Conservation (phyloP, 768 basidiomycete genomes). For the Naematelia aurantialba region DNA sequence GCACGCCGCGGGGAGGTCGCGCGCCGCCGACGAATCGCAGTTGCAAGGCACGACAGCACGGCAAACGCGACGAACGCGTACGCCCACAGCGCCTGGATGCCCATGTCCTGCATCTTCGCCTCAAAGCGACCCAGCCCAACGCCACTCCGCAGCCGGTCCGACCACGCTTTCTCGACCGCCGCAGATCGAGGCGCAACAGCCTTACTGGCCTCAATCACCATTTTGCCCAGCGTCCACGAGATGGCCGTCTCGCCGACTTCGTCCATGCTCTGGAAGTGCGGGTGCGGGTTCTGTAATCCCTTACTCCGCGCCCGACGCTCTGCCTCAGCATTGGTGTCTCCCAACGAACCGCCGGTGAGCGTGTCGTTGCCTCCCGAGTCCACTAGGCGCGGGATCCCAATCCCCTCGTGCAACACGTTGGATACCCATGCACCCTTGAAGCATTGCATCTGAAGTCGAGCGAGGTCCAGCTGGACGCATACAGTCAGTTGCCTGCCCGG, state of each 20-base stretch:
- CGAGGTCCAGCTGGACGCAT: constrained; percentile 63
- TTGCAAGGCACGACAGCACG: constrained; percentile 26
- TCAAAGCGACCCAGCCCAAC: constrained; percentile 19
- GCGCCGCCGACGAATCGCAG: constrained; percentile 21
- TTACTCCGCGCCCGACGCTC: constrained; percentile 73
- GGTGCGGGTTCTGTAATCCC: constrained; percentile 57
- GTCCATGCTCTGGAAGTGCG: constrained; percentile 88
- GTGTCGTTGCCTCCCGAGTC: constrained; percentile 78
- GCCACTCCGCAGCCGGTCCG: constrained; percentile 7
- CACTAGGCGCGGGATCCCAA: constrained; percentile 86
- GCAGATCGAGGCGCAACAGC: constrained; percentile 31
- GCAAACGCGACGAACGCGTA: constrained; percentile 31
- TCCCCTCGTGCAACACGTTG: constrained; percentile 92
- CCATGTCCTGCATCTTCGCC: constrained; percentile 21
- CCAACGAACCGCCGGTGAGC: constrained; percentile 54
- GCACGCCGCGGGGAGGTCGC: constrained; percentile 1
- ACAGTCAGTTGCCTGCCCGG: constrained; percentile 6
- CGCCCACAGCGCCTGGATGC: constrained; percentile 43
- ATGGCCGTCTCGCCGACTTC: constrained; percentile 89
- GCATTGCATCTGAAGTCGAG: constrained; percentile 92
- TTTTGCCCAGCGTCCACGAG: constrained; percentile 97
- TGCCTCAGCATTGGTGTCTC: constrained; percentile 59
- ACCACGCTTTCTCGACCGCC: constrained; percentile 23
- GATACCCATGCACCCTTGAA: constrained; percentile 99
- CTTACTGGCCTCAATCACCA: constrained; percentile 89